phyloP scores from a whole-genome alignment of 2,329 filamentous ascomycete species.

The Sporothrix brasiliensis region DNA sequence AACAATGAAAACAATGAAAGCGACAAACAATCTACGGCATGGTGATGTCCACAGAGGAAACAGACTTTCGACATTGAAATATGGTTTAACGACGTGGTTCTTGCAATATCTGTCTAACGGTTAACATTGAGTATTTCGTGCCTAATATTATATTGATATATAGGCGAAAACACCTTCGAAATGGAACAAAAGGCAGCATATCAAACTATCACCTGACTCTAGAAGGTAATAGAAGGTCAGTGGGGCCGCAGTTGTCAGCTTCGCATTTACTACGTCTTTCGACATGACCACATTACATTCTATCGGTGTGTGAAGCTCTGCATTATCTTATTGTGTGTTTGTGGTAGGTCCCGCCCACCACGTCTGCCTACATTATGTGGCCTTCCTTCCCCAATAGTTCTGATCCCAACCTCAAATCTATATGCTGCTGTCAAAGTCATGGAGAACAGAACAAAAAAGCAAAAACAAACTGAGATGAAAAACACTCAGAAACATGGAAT shows the following conservation, averaged over 20 bases:
- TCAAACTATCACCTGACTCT: neutral
- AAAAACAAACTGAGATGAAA: neutral
- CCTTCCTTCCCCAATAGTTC: neutral
- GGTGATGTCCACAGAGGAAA: too few species aligned
- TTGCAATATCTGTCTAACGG: too few species aligned
- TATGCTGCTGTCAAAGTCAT: neutral
- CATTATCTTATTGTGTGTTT: neutral
- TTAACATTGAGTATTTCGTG: too few species aligned
- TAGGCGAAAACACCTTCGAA: neutral
- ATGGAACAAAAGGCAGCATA: neutral
- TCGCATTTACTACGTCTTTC: neutral
- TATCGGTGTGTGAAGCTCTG: neutral
- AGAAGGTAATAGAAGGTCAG: neutral
- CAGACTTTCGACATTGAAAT: too few species aligned
- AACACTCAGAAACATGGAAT: neutral
- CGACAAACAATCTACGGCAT: too few species aligned
- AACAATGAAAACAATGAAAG: too few species aligned
- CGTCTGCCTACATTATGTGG: neutral
- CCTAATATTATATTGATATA: too few species aligned
- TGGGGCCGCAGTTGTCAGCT: too few species aligned
- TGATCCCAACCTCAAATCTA: neutral
- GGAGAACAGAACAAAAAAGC: neutral
- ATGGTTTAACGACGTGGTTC: too few species aligned
- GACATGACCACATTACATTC: neutral
- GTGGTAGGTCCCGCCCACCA: constrained; percentile 11